phyloP scores from a whole-genome alignment of 306 rosid genomes.

The Malus orientalis region DNA sequence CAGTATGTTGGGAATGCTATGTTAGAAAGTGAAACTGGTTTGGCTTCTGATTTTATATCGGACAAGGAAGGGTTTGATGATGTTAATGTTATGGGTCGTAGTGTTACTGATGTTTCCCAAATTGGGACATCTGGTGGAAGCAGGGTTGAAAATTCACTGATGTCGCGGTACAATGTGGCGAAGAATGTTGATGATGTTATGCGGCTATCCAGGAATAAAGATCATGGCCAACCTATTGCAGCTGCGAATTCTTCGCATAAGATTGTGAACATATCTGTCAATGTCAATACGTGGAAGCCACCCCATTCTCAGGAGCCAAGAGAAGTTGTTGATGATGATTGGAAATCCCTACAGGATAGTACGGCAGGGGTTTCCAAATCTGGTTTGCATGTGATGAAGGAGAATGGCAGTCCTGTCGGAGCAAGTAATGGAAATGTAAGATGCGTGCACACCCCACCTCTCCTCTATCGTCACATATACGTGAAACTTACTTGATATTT shows the following conservation, averaged over 20 bases:
- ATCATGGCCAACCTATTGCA: conserved; percentile 38
- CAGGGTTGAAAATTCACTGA: conserved; percentile 38
- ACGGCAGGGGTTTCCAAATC: conserved; percentile 34
- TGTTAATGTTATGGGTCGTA: conserved; percentile 28
- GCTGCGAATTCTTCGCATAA: conserved; percentile 47
- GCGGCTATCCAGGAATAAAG: conserved; percentile 28
- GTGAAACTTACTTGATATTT: background rate
- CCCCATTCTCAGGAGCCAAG: conserved; percentile 49
- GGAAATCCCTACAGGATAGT: conserved; percentile 25
- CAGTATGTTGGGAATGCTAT: conserved; percentile 31
- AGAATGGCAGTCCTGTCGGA: conserved; percentile 27
- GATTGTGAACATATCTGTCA: conserved; percentile 52
- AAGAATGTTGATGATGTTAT: conserved; percentile 36
- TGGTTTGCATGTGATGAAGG: conserved; percentile 34
- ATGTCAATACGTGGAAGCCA: conserved; percentile 71
- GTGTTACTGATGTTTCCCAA: conserved; percentile 44
- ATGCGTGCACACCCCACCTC: background rate
- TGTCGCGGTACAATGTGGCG: conserved; percentile 41
- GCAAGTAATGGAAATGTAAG: conserved; percentile 61
- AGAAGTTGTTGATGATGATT: conserved; percentile 44
- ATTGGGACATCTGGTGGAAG: conserved; percentile 40
- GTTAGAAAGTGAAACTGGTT: conserved; percentile 46
- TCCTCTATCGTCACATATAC: background rate
- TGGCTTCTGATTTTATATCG: conserved; percentile 53
- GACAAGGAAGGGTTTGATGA: conserved; percentile 61